These are phyloP conservation scores for Apophysomyces elegans DNA, from an alignment of 371 early-diverging fungal species.

Conservation along the genomic window DNA sequence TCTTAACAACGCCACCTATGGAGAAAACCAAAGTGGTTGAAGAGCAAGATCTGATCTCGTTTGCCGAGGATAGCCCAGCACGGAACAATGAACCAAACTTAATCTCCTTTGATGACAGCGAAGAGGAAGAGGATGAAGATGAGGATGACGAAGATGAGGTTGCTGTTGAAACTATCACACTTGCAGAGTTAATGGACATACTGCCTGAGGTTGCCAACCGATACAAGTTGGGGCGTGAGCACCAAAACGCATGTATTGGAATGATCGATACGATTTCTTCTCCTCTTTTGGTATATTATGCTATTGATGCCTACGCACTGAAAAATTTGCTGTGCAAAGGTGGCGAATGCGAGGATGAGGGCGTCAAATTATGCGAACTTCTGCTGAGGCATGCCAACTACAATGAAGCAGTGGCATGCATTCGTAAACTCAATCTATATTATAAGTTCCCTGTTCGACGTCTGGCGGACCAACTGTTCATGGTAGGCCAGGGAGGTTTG, in stretches of 20 bases:
- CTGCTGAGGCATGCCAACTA: slow-evolving; percentile 31
- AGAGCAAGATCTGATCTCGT: slow-evolving; percentile 35
- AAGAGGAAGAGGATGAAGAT: slow-evolving; percentile 15
- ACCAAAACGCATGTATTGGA: slow-evolving; percentile 28
- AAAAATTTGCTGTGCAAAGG: slow-evolving; percentile 20
- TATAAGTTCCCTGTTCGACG: slow-evolving; percentile 28
- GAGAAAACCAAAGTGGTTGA: slow-evolving; percentile 15
- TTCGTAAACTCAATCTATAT: slow-evolving; percentile 35
- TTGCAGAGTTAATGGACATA: slow-evolving; percentile 21
- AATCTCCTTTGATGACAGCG: slow-evolving; percentile 37
- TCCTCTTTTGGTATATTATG: slow-evolving; percentile 42
- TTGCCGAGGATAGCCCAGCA: slow-evolving; percentile 18
- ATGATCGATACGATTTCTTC: slow-evolving; percentile 29
- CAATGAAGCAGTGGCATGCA: slow-evolving; percentile 36
- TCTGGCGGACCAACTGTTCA: slow-evolving; percentile 33
- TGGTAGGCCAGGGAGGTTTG: slow-evolving; percentile 25
- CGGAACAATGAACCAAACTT: slow-evolving; percentile 26
- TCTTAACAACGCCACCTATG: slow-evolving; percentile 27
- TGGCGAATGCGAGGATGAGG: slow-evolving; percentile 36
- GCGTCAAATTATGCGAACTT: slow-evolving; percentile 27
- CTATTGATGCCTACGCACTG: slow-evolving; percentile 36
- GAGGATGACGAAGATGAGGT: slow-evolving; percentile 28
- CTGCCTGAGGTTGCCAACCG: slow-evolving; percentile 23
- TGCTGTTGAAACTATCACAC: slow-evolving; percentile 18
- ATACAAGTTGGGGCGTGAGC: slow-evolving; percentile 19